These are phyloP conservation scores for Juncus inflexus DNA, from an alignment of 176 grass and related monocot species.

Conservation along the genomic window DNA sequence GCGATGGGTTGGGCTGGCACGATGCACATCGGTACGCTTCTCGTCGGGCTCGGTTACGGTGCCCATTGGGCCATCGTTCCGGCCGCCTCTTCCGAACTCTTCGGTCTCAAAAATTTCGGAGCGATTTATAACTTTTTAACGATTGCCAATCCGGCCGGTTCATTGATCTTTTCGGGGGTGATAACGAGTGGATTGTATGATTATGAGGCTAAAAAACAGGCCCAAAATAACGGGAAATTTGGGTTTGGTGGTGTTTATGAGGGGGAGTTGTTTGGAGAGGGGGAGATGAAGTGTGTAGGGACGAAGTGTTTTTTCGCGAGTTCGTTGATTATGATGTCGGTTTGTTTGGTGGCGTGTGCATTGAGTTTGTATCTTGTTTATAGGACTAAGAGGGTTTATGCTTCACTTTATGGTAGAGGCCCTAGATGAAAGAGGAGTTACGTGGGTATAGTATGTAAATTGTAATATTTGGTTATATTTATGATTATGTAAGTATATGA, in stretches of 20 bases:
- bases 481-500: too few species aligned
- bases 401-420: conserved; percentile 40
- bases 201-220: conserved; percentile 71
- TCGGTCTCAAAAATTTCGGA: conserved; percentile 67
- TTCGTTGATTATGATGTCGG: conserved; percentile 74
- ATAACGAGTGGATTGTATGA: conserved; percentile 69
- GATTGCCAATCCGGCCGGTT: conserved; percentile 65
- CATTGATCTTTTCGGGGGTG: conserved; percentile 65
- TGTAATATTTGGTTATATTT: too few species aligned
- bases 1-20: conserved; percentile 89
- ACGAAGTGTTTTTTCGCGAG: conserved; percentile 67
- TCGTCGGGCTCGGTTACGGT: conserved; percentile 74
- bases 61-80: conserved; percentile 87
- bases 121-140: conserved; percentile 94
- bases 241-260: conserved; percentile 20
- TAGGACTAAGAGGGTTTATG: conserved; percentile 60
- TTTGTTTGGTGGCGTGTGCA: conserved; percentile 49
- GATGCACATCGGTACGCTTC: conserved; percentile 68
- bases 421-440: too few species aligned
- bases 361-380: conserved; percentile 65
- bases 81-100: conserved; percentile 67
- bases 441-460: too few species aligned
- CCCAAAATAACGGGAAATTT: conserved; percentile 11
- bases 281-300: conserved; percentile 56
- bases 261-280: conserved; percentile 27